Evolutionary conservation across 345 rosid species (phyloP).

Genomic region (Populus pruinosa): DNA sequence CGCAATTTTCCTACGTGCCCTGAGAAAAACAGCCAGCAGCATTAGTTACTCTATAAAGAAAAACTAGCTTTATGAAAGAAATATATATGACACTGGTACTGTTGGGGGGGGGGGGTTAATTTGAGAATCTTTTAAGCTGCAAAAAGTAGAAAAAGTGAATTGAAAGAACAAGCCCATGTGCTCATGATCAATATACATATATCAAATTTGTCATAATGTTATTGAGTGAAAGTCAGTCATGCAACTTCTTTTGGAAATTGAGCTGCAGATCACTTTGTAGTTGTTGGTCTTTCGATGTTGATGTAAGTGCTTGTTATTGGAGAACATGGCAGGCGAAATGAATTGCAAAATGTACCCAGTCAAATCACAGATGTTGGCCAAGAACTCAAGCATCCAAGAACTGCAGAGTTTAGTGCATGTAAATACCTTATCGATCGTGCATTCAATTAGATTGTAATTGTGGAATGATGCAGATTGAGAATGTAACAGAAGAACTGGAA

Average conservation of each 20-base stretch:
- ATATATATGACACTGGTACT: background rate
- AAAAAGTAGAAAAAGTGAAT: conserved; percentile 11
- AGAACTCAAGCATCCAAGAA: background rate
- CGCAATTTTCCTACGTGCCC: background rate
- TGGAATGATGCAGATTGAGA: background rate
- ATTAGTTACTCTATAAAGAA: background rate
- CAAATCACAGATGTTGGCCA: background rate
- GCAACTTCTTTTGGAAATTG: conserved; percentile 5
- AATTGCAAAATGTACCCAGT: background rate
- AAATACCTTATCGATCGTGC: background rate
- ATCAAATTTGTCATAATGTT: conserved; percentile 12
- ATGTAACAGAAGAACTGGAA: background rate
- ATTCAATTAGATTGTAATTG: background rate
- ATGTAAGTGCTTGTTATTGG: conserved; percentile 7
- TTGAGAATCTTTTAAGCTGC: conserved; percentile 2
- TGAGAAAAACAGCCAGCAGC: background rate
- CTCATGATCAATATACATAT: background rate
- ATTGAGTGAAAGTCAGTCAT: conserved; percentile 10
- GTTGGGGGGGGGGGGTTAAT: background rate
- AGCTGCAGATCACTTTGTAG: conserved; percentile 20
- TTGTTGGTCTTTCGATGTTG: conserved; percentile 2
- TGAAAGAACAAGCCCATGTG: background rate
- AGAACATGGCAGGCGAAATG: conserved; percentile 7
- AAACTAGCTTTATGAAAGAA: background rate
- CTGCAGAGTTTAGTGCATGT: background rate